These are phyloP conservation scores for Ochetophila trinervis DNA, from an alignment of 306 rosid genomes.

Conservation along the genomic window DNA sequence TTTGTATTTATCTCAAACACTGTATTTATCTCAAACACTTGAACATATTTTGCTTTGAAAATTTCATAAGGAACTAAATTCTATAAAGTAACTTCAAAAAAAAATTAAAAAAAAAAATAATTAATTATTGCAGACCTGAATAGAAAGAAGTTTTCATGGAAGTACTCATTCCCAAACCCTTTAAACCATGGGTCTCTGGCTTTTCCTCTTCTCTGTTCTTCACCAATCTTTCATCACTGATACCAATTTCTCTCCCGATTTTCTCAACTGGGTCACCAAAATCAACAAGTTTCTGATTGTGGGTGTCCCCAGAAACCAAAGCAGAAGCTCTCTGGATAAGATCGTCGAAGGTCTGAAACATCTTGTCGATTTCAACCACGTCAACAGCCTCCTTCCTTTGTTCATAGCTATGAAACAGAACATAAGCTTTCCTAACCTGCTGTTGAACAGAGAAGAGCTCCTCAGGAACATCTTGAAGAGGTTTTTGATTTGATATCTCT, in stretches of 20 bases:
- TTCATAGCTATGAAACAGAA: conserved; percentile 49
- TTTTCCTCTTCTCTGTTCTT: conserved; percentile 30
- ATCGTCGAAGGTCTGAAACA: conserved; percentile 60
- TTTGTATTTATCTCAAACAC: not conserved
- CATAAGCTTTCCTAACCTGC: conserved; percentile 54
- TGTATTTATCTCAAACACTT: not conserved
- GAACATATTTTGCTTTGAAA: not conserved
- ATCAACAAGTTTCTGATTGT: conserved; percentile 18
- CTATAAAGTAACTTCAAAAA: not conserved
- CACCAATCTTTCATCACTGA: conserved; percentile 37
- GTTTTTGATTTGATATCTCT: conserved; percentile 48
- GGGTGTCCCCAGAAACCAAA: conserved; percentile 55
- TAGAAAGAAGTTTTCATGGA: conserved; percentile 32
- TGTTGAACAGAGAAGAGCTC: conserved; percentile 61
- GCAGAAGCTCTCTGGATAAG: conserved; percentile 73
- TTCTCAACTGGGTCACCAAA: conserved; percentile 28
- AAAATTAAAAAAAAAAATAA: too few relatives aligned
- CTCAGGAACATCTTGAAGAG: conserved; percentile 40
- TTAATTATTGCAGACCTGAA: conserved; percentile 46
- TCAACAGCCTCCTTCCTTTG: conserved; percentile 62
- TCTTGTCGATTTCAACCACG: conserved; percentile 51
- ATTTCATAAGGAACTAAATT: not conserved
- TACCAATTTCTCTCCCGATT: conserved; percentile 17
- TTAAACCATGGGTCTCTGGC: conserved; percentile 19
- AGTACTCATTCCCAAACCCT: conserved; percentile 33